Evolutionary conservation across 345 rosid species (phyloP), one percentile per base, ranked within the genome.

Genomic region (Gossypium thurberi): DNA sequence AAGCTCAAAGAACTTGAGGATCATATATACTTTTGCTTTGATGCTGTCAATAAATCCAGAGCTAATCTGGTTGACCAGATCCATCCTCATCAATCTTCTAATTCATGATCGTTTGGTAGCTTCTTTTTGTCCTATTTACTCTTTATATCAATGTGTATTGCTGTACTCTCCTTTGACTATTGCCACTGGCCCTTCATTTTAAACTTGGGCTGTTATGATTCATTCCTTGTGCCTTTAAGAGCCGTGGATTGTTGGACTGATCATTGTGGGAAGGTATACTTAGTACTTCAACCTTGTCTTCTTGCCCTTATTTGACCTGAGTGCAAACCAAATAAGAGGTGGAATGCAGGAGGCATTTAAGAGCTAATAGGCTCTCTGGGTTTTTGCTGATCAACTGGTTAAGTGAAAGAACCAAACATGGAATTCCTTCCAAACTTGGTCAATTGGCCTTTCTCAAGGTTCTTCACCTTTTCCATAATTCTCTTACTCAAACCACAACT

Each of bases 1-100:
- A 85, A 77, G 69, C 88, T 90, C 62, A 68, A 71, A 76, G 88
- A 81, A 76, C 95, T 91, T 33, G 91, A 89, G 77, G 86, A 87
- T 18, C 94, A 80, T 75, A 78, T 94, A 57, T 84, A 84, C 81
- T 79, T 86, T 43, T 89, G 90, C 82, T 87, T 90, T 72, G 83
- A 70, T 65, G 78, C 82, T 57, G 83, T 91, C 70, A 91, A 87
- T 79, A 83, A 77, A 78, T 85, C 85, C 43, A 86, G 98, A 77
- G 74, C 68, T 48, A 69, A 76, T 59, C 89, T 91, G 44, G 85
- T 87, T 17, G 65, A 78, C 57, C 81, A 87, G 82, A 82, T 93
- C 14, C 74, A 48, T 76, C 76, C 55, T 73, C 82, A 70, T 70
- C 74, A 33, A 10, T 70, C 63, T 42, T 55, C 62, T 37, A 33